Conservation (phyloP, 2,329 filamentous ascomycete genomes). For the Zopfia rhizophila region DNA sequence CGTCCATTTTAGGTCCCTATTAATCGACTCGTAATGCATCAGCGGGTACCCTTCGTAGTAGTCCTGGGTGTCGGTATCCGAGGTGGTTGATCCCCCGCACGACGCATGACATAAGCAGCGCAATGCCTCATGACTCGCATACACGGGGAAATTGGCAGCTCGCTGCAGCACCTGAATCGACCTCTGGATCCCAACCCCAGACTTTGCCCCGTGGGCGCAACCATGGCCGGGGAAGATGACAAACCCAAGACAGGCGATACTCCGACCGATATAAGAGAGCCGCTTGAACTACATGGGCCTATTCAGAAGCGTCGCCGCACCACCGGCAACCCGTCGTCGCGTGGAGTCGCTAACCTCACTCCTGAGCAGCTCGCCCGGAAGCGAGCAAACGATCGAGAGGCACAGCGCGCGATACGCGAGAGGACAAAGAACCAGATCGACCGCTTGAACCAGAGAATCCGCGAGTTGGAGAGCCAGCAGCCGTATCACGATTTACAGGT, state of each 20-base stretch:
- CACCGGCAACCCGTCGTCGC: constrained; percentile 58
- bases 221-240: constrained; percentile 22
- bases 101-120: neutral
- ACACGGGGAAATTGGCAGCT: no score
- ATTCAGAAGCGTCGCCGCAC: constrained; percentile 45
- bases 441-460: constrained; percentile 74
- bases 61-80: constrained; percentile 15
- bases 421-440: constrained; percentile 85
- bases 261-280: neutral
- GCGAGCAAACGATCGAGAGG: constrained; percentile 89
- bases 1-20: constrained; percentile 5
- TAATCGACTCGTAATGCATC: constrained; percentile 23
- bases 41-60: no score
- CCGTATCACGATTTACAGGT: constrained; percentile 86
- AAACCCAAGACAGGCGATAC: constrained; percentile 27
- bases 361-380: constrained; percentile 90
- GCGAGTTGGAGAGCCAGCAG: constrained; percentile 80
- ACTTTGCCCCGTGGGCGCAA: constrained; percentile 13
- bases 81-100: constrained; percentile 5
- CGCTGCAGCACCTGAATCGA: constrained; percentile 9
- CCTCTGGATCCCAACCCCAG: constrained; percentile 5
- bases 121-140: constrained; percentile 13
- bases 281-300: constrained; percentile 14
- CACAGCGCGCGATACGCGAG: constrained; percentile 85
- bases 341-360: constrained; percentile 87